Percentiles rank a stretch among this genome's conserved stretches.
These are phyloP conservation scores for Poteriospumella lacustris DNA, from an alignment of 108 stramenopile genomes.

Conservation along the genomic window DNA sequence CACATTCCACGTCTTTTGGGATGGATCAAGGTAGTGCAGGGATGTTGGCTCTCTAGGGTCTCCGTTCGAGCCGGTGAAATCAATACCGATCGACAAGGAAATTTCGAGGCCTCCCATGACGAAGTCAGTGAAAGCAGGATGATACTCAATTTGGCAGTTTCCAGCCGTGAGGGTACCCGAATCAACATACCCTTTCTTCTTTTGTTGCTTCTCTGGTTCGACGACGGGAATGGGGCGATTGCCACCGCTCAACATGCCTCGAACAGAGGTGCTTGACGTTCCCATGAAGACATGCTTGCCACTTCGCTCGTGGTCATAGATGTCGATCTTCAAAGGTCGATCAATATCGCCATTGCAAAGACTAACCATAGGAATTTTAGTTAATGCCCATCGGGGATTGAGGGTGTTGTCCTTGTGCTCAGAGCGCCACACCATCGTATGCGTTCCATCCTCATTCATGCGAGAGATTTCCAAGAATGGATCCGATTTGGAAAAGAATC, in stretches of 20 bases:
- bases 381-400: conserved; percentile 64
- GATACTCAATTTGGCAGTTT: background rate
- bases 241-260: background rate
- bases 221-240: background rate
- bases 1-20: too few relatives aligned
- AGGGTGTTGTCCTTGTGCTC: conserved; percentile 59
- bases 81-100: conserved; percentile 63
- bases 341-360: conserved; percentile 70
- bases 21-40: too few relatives aligned
- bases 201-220: background rate
- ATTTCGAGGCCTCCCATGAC: conserved; percentile 47
- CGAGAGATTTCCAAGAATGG: conserved; percentile 56
- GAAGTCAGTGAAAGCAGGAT: conserved; percentile 34
- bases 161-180: background rate
- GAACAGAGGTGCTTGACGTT: background rate
- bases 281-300: conserved; percentile 66
- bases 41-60: conserved; percentile 57
- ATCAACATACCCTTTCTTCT: background rate
- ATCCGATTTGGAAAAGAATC: conserved; percentile 69
- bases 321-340: conserved; percentile 62
- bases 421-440: conserved; percentile 59
- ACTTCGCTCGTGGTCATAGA: conserved; percentile 63
- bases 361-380: conserved; percentile 59
- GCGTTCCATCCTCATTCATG: conserved; percentile 58
- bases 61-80: conserved; percentile 84